Evolutionary conservation across 768 basidiomycete genomes (phyloP), one percentile per base, ranked within the genome.

Genomic region (Phaeotremella fagi): DNA sequence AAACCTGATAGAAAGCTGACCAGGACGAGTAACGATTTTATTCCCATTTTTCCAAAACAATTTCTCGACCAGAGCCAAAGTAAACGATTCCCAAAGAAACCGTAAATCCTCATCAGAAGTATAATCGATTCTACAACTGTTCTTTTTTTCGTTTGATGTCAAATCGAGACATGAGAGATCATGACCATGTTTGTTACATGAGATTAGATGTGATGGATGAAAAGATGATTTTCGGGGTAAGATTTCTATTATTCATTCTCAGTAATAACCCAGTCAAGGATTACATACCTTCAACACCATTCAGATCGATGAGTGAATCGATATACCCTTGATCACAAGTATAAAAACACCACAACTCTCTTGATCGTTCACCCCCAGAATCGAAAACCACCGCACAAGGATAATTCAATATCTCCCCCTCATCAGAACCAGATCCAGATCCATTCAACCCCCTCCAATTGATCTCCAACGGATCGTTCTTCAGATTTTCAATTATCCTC

Each of bases 371-470:
- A 25, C 4, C 28, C 25, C 18, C 35, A 23, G 14, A 3, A 14
- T 22, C 33, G 31, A 59, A 24, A 20, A 50, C 28, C 5, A 45
- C 56, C 38, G 48, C 49, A 15, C 46, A 41, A 5, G 52, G 22
- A n/a, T 22, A 16, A 9, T 49, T n/a, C 11, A 54, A 38, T 14
- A 28, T 29, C 23, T 24, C 31, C 4, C 48, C 31, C 1, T 26
- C 42, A 4, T 15, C 11, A 4, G 15, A 27, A 4, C n/a, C 45
- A 4, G 36, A 27, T 33, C 45, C 35, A 43, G 5, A 23, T n/a
- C 28, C 52, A 38, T 59, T 60, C 22, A 64, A 22, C 1, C n/a
- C 28, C n/a, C 56, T 24, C 63, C 63, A 60, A 16, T 46, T 50
- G 14, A 7, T 20, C 28, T 64, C 63, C 20, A 60, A 27, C 5